Evolutionary conservation across 768 basidiomycete genomes (phyloP).

Genomic region (Lentinula boryana): DNA sequence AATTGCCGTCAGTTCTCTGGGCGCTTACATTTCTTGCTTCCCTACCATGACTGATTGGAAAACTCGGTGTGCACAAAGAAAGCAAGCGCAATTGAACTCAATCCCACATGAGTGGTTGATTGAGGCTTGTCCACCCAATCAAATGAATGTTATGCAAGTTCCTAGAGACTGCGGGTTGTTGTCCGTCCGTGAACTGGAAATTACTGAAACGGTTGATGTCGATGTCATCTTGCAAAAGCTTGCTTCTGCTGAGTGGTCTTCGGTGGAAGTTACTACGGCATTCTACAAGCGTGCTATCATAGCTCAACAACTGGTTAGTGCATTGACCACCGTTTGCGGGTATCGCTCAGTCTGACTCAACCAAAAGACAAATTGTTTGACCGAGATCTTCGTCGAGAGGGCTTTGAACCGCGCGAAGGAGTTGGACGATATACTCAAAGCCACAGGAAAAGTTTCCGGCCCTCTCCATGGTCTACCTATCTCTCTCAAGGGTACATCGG

Average conservation of each 20-base stretch:
- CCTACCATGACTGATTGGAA: conserved; percentile 5
- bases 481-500: conserved; percentile 25
- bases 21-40: background rate
- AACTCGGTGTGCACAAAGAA: conserved; percentile 23
- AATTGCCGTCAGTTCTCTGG: too few relatives aligned
- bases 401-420: conserved; percentile 40
- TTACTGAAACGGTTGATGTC: conserved; percentile 47
- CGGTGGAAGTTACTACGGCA: conserved; percentile 53
- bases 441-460: conserved; percentile 43
- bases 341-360: background rate
- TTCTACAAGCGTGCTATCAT: conserved; percentile 64
- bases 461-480: conserved; percentile 48
- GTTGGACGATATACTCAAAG: conserved; percentile 38
- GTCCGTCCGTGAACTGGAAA: conserved; percentile 46
- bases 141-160: conserved; percentile 42
- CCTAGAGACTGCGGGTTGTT: conserved; percentile 49
- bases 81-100: conserved; percentile 38
- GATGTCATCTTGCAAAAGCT: conserved; percentile 38
- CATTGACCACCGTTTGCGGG: background rate
- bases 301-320: conserved; percentile 57
- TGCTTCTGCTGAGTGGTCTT: conserved; percentile 40
- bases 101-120: conserved; percentile 56
- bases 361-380: conserved; percentile 45
- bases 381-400: conserved; percentile 54
- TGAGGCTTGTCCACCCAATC: conserved; percentile 26